Base-by-base conservation (phyloP, 805 yeast species). In the Cyberlindnera mississippiensis region DNA sequence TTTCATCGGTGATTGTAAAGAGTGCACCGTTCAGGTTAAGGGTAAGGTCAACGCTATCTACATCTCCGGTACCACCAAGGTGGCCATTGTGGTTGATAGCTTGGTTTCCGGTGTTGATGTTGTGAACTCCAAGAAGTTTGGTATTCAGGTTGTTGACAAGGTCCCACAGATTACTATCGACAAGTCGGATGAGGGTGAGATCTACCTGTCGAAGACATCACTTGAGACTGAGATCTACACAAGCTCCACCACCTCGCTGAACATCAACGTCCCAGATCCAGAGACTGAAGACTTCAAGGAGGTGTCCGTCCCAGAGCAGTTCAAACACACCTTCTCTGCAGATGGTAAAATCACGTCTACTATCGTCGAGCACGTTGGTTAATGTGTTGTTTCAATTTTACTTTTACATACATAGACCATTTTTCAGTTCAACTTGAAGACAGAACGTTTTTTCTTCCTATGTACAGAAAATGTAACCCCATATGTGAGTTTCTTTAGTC, bases 21-120 rank as follows among this genome's bases (percentile, higher is more conserved):
- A 82, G 44, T 71, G 78, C 34, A 81, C 96, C 11, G 66, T 93
- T 46, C 93, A 86, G 61, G 71, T 93, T 57, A 81, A 79, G 62
- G 99, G 98, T 45, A 93, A 93, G 62, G 90, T 87, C 38, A 90
- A 88, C 56, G 93, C 96, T 1, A 76, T 93, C 41, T 77, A 96
- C 2, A 57, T 93, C 48, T 82, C 83, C 48, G 82, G 82, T 43
- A 80, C 95, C 55, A 68, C 68, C 26, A 80, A 79, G 47, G 75
- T 81, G 27, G 96, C 89, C 9, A 68, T 93, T 22, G 83, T 93
- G 26, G 73, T 89, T 28, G 98, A 93, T 46, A 75, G 85, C 22
- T 77, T 88, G 55, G 85, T 93, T 37, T 80, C 96, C 6, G 93
- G 96, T 33, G 72, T 91, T 41, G 98, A 91, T 50, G 69, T 91